Evolutionary conservation across 2,329 filamentous ascomycete species (phyloP).

Genomic region (Clonostachys rhizophaga): DNA sequence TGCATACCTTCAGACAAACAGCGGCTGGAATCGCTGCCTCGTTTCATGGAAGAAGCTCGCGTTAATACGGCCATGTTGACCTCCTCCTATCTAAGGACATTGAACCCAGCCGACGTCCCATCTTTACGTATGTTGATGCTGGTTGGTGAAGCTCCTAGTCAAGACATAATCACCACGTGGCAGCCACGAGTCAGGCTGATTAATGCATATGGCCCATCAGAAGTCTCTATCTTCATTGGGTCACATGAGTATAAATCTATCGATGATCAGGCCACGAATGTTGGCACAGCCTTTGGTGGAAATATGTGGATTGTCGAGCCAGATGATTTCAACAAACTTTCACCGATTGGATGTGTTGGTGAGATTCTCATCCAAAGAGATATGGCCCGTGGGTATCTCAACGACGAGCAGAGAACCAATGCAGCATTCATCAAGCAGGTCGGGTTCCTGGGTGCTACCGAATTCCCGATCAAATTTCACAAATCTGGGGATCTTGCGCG

Average conservation of each 20-base stretch:
- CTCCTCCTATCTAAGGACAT: conserved; percentile 7
- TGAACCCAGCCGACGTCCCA: conserved; percentile 6
- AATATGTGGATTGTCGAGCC: conserved; percentile 12
- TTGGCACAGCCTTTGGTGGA: conserved; percentile 6
- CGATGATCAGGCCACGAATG: conserved; percentile 4
- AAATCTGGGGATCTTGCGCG: conserved; percentile 5
- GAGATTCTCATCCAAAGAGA: conserved; percentile 20
- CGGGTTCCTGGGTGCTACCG: conserved; percentile 7
- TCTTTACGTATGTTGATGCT: conserved; percentile 4
- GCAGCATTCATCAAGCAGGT: conserved; percentile 10
- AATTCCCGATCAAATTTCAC: conserved; percentile 5
- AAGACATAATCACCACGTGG: conserved; percentile 6
- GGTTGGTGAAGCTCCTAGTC: conserved; percentile 6
- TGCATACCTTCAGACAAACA: conserved; percentile 12
- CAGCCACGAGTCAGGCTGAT: conserved; percentile 7
- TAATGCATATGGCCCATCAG: conserved; percentile 9
- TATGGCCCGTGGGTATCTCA: conserved; percentile 43
- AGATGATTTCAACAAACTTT: conserved; percentile 6
- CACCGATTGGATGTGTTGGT: conserved; percentile 10
- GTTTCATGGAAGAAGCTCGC: neutral
- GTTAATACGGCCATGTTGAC: conserved; percentile 6
- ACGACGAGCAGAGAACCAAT: conserved; percentile 21
- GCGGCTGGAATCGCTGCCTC: conserved; percentile 1
- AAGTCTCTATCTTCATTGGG: neutral
- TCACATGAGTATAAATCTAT: neutral